A percentile compares a stretch with the other conserved stretches of the same genome.
These are phyloP conservation scores for Clathrospora elynae DNA, from an alignment of 2,329 filamentous ascomycete species.

Conservation along the genomic window DNA sequence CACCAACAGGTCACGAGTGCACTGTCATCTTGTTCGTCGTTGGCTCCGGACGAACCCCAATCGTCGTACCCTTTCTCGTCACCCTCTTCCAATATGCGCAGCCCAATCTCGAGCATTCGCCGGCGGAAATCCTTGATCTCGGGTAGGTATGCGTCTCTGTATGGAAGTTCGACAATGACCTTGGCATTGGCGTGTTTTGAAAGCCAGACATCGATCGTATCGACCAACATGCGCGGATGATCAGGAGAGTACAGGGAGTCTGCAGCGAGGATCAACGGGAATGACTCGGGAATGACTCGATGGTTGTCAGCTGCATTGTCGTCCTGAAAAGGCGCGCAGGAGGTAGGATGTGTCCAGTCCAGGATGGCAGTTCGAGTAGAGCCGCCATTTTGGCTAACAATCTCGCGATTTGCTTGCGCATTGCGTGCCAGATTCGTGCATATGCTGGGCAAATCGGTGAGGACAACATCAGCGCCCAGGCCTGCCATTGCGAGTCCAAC, in stretches of 20 bases:
- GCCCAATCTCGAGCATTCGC: slow-evolving; percentile 62
- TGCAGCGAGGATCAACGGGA: slow-evolving; percentile 74
- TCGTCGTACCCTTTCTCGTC: slow-evolving; percentile 72
- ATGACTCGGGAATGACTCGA: slow-evolving; percentile 32
- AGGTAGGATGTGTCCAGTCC: slow-evolving; percentile 71
- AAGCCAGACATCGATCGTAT: slow-evolving; percentile 72
- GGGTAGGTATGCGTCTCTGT: slow-evolving; percentile 70
- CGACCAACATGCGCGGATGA: slow-evolving; percentile 75
- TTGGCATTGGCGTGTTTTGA: slow-evolving; percentile 61
- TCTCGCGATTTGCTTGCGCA: slow-evolving; percentile 64
- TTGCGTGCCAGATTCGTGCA: slow-evolving; percentile 81
- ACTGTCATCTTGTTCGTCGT: slow-evolving; percentile 55
- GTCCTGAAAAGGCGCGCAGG: slow-evolving; percentile 36
- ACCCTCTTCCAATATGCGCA: slow-evolving; percentile 63
- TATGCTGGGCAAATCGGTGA: slow-evolving; percentile 87
- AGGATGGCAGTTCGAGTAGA: slow-evolving; percentile 67
- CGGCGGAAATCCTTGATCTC: slow-evolving; percentile 68
- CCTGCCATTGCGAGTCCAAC: slow-evolving; percentile 83
- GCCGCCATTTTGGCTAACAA: slow-evolving; percentile 62
- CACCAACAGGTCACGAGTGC: slow-evolving; percentile 70
- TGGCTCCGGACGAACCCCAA: slow-evolving; percentile 60
- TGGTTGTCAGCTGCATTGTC: slow-evolving; percentile 7
- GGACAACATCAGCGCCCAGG: slow-evolving; percentile 67
- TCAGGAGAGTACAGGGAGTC: slow-evolving; percentile 86
- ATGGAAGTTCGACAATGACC: slow-evolving; percentile 79